Conservation (phyloP, 371 early-diverging fungal genomes). For the Paraphysoderma sedebokerense region DNA sequence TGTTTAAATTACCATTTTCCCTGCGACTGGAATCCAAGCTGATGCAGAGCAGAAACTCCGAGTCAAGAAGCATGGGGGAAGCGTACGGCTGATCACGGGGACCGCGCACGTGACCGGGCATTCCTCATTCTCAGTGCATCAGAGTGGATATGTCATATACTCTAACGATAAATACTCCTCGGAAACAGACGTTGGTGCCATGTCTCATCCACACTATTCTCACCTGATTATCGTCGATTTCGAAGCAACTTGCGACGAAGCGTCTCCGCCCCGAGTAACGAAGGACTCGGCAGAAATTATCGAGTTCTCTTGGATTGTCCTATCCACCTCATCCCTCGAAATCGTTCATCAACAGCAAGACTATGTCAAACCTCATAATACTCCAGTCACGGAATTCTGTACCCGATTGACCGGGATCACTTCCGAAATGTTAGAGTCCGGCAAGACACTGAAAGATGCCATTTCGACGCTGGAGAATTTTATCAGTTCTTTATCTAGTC, state of each 20-base stretch:
- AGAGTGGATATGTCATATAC: too few species aligned
- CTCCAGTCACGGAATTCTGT: conserved; percentile 42
- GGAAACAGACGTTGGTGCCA: too few species aligned
- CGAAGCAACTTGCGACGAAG: conserved; percentile 56
- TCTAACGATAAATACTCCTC: too few species aligned
- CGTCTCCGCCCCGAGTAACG: conserved; percentile 1
- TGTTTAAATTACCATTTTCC: too few species aligned
- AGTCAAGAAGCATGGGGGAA: too few species aligned
- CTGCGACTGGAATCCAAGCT: too few species aligned
- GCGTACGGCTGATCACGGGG: too few species aligned
- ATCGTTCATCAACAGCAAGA: conserved; percentile 38
- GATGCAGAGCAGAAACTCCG: too few species aligned
- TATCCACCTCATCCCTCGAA: conserved; percentile 10
- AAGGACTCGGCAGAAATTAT: conserved; percentile 34
- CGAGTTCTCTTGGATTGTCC: conserved; percentile 29
- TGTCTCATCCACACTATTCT: too few species aligned
- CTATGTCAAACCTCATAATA: conserved; percentile 45
- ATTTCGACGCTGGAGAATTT: conserved; percentile 34
- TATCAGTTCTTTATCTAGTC: conserved; percentile 30
- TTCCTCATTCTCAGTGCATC: too few species aligned
- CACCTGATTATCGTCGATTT: conserved; percentile 45
- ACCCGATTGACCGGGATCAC: conserved; percentile 46
- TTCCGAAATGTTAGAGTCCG: conserved; percentile 25
- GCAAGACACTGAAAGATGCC: conserved; percentile 38
- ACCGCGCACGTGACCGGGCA: too few species aligned